Conservation (phyloP, 2,329 filamentous ascomycete genomes). For the Elsinoe fawcettii region DNA sequence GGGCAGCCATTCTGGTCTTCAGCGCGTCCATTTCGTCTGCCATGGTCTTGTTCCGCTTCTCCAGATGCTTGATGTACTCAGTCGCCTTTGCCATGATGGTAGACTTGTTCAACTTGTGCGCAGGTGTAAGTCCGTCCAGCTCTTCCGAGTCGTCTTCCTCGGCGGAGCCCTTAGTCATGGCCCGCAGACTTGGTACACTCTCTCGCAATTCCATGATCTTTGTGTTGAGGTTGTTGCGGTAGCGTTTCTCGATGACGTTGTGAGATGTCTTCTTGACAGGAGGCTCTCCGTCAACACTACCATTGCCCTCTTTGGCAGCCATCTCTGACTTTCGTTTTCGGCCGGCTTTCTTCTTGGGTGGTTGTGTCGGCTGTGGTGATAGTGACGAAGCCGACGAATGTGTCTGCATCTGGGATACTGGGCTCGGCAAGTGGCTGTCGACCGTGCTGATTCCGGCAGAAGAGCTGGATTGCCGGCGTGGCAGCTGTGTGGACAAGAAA, state of each 20-base stretch:
- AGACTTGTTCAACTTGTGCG: conserved; percentile 96
- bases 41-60: conserved; percentile 78
- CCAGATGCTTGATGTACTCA: conserved; percentile 88
- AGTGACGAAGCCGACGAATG: conserved; percentile 26
- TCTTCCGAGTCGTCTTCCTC: conserved; percentile 77
- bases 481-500: neutral
- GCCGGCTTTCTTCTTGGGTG: conserved; percentile 29
- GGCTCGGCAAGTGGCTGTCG: conserved; percentile 26
- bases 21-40: conserved; percentile 73
- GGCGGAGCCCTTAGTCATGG: conserved; percentile 55
- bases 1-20: conserved; percentile 60
- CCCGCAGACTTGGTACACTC: conserved; percentile 81
- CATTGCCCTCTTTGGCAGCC: conserved; percentile 21
- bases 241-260: conserved; percentile 97
- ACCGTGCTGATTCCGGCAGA: conserved; percentile 13
- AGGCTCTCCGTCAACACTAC: conserved; percentile 36
- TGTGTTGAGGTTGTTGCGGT: conserved; percentile 92
- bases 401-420: conserved; percentile 24
- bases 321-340: conserved; percentile 30
- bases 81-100: conserved; percentile 92
- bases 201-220: conserved; percentile 90
- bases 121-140: conserved; percentile 59
- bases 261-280: conserved; percentile 84
- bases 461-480: conserved; percentile 1
- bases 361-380: conserved; percentile 23